Evolutionary conservation across 2,329 filamentous ascomycete species (phyloP), one percentile per base, ranked within the genome.

Genomic region (Neurospora sp.): DNA sequence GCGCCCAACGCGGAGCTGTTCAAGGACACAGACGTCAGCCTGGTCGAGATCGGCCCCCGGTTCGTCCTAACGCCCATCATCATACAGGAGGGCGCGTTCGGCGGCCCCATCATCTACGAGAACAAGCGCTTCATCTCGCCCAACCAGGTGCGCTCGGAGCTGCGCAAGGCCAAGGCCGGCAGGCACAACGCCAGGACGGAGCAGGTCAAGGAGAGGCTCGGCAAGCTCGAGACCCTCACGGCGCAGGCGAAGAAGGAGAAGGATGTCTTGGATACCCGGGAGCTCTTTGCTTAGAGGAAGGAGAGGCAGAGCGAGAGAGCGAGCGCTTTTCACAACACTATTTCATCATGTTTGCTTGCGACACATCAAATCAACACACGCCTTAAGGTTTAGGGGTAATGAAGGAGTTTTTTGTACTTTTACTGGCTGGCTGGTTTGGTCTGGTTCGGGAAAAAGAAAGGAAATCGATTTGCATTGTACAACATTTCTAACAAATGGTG

Each of bases 61-160:
- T 95, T 97, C 75, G 93, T 97, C 38, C 84, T 97, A 68, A 97
- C 93, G 36, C 95, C 96, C 0, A 97, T 97, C 74, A 90, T 98
- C 70, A 97, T 98, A 74, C 89, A 97, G 76, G 96, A 99, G 79
- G 93, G 93, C 62, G 94, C 92, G 72, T 98, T 99, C 76, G 95
- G 95, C 69, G 96, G 96, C 0, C 95, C 96, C 3, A 93, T 98
- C 74, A 96, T 99, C 78, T 99, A 97, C 82, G 93, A 98, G 84
- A 98, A 98, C 84, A 96, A 93, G 85, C 91, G 97, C 80, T 99
- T 97, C 77, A 92, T 99, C 69, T 96, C 91, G 75, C 96, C 96
- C 10, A 99, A 99, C 87, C 93, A 97, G 82, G 89, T 98, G 73
- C 87, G 96, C 74, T 85, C 93, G 52, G 96, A 98, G 73, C 80